Conservation (phyloP, 305 asterid genomes). For the Plantago lanceolata region DNA sequence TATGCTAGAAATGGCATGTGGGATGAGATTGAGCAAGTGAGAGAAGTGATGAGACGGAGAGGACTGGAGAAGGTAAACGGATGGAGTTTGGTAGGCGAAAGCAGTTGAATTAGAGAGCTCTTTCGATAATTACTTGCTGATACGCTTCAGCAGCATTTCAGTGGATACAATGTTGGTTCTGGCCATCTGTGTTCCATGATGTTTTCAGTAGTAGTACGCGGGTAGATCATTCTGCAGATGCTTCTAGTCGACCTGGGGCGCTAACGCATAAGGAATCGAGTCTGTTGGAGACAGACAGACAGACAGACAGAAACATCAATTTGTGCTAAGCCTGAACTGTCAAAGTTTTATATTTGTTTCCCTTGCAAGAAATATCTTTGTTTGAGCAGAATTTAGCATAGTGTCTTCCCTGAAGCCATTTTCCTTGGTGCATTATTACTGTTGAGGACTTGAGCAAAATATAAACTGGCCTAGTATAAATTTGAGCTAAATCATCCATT, state of each 20-base stretch:
- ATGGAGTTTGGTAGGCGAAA: conserved; percentile 49
- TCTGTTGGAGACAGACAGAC: too few relatives aligned
- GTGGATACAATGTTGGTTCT: too few relatives aligned
- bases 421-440: too few relatives aligned
- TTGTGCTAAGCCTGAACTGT: neutral
- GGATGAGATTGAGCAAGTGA: conserved; percentile 65
- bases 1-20: conserved; percentile 74
- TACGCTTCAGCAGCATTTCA: too few relatives aligned
- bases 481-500: too few relatives aligned
- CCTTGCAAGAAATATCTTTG: neutral
- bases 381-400: neutral
- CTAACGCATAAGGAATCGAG: neutral
- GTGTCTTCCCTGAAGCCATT: neutral
- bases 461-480: too few relatives aligned
- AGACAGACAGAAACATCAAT: neutral
- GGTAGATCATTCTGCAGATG: too few relatives aligned
- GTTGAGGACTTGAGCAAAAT: too few relatives aligned
- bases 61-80: conserved; percentile 72
- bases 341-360: neutral
- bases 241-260: too few relatives aligned
- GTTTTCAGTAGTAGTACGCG: too few relatives aligned
- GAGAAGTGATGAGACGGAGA: conserved; percentile 51
- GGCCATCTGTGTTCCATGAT: too few relatives aligned
- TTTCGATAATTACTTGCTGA: neutral
- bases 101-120: conserved; percentile 12